Conservation (phyloP, 1,284 basidiomycete genomes). For the Golubevia pallescens region DNA sequence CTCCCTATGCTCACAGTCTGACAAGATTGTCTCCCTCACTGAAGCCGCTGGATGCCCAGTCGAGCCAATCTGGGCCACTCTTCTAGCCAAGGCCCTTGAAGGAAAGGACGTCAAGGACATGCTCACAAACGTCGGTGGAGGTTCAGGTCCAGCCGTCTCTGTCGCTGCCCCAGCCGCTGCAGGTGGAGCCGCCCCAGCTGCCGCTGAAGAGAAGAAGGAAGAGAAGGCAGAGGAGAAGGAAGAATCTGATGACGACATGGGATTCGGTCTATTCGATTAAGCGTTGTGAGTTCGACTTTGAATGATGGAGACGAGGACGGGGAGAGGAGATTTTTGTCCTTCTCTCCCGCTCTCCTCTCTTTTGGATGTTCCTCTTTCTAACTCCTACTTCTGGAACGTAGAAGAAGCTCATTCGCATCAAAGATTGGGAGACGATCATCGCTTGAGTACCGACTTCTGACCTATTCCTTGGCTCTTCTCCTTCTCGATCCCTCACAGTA, state of each 20-base stretch:
- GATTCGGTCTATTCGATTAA: background rate
- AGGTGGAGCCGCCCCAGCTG: conserved; percentile 72
- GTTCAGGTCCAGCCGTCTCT: conserved; percentile 70
- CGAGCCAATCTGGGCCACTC: conserved; percentile 95
- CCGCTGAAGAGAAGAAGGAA: conserved; percentile 75
- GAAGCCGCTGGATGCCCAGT: conserved; percentile 82
- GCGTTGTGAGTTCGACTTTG: background rate
- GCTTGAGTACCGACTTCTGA: too few species aligned
- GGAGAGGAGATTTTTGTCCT: background rate
- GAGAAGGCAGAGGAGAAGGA: conserved; percentile 70
- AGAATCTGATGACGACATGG: conserved; percentile 56
- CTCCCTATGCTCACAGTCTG: conserved; percentile 70
- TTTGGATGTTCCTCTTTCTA: background rate
- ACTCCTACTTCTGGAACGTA: too few species aligned
- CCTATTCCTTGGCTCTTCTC: too few species aligned
- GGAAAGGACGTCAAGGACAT: conserved; percentile 97
- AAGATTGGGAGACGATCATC: too few species aligned
- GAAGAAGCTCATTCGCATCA: too few species aligned
- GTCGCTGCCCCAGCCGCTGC: conserved; percentile 70
- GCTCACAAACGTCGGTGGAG: conserved; percentile 85
- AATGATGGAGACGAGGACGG: background rate
- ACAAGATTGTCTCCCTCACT: conserved; percentile 86
- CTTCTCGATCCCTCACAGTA: too few species aligned
- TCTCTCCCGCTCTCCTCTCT: background rate
- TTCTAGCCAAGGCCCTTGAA: conserved; percentile 96